Evolutionary conservation across 768 basidiomycete genomes (phyloP).

Genomic region (Mycena latifolia): DNA sequence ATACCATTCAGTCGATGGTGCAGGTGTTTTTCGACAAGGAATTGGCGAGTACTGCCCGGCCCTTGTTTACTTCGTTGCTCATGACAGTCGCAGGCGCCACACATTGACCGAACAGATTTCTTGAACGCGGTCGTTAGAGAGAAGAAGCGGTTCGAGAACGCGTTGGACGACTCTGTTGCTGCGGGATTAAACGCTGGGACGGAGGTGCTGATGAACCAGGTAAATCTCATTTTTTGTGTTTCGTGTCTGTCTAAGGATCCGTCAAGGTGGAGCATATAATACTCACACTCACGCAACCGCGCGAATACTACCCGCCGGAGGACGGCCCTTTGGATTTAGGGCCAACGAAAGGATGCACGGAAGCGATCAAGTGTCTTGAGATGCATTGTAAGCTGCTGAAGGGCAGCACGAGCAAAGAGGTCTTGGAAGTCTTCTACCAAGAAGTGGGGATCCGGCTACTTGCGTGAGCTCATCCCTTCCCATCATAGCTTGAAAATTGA

Average conservation of each 20-base stretch:
- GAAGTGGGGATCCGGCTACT: constrained; percentile 94
- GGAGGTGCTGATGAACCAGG: constrained; percentile 95
- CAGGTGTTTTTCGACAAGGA: constrained; percentile 99
- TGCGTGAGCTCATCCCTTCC: constrained; percentile 61
- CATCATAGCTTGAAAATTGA: no score
- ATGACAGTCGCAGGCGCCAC: constrained; percentile 67
- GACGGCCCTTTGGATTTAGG: constrained; percentile 84
- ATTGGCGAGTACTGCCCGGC: constrained; percentile 64
- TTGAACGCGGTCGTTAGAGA: constrained; percentile 93
- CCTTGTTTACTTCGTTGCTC: neutral
- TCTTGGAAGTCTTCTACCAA: constrained; percentile 97
- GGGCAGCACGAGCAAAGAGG: constrained; percentile 95
- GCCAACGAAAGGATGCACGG: constrained; percentile 89
- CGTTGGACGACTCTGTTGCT: constrained; percentile 94
- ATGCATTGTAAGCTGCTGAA: constrained; percentile 92
- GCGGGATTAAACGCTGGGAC: constrained; percentile 95
- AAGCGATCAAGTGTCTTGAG: constrained; percentile 90
- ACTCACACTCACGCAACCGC: constrained; percentile 79
- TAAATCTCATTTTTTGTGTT: constrained; percentile 41
- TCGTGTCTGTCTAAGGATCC: neutral
- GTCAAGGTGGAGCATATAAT: constrained; percentile 93
- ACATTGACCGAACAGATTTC: constrained; percentile 95
- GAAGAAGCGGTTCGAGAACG: constrained; percentile 96
- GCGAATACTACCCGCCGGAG: constrained; percentile 93
- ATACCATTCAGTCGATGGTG: constrained; percentile 97